These are phyloP conservation scores for Teratosphaeria zuluensis DNA, from an alignment of 2,329 filamentous ascomycete genomes.

Conservation along the genomic window DNA sequence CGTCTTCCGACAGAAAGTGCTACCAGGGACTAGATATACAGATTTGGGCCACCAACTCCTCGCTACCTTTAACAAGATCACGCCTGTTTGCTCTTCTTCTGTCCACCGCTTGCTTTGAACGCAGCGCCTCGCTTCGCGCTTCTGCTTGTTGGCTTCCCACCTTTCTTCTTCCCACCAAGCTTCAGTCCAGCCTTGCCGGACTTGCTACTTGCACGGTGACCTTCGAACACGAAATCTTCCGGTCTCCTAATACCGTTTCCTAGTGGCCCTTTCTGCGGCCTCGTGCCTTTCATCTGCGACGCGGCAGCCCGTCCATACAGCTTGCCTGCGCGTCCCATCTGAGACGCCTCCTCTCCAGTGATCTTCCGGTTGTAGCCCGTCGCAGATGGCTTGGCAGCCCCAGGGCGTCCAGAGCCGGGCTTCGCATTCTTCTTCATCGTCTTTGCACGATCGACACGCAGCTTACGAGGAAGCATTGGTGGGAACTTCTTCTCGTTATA, in stretches of 20 bases:
- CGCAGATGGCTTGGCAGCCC: constrained; percentile 16
- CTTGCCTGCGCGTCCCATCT: constrained; percentile 63
- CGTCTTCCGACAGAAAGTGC: neutral
- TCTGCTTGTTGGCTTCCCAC: constrained; percentile 32
- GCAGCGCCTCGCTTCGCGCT: constrained; percentile 35
- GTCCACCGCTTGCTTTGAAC: constrained; percentile 36
- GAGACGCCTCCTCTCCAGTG: constrained; percentile 59
- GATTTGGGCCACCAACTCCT: neutral
- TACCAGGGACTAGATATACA: neutral
- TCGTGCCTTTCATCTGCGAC: constrained; percentile 27
- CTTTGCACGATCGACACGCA: constrained; percentile 82
- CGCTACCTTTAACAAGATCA: neutral
- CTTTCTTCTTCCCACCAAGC: constrained; percentile 46
- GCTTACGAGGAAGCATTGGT: constrained; percentile 77
- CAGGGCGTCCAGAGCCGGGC: constrained; percentile 21
- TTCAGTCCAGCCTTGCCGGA: constrained; percentile 56
- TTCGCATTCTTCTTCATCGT: constrained; percentile 46
- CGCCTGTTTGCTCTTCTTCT: constrained; percentile 9
- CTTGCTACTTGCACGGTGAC: constrained; percentile 59
- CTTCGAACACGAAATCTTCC: constrained; percentile 71
- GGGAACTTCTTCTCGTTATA: constrained; percentile 88
- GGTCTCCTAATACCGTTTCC: constrained; percentile 43
- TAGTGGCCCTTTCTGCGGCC: constrained; percentile 20
- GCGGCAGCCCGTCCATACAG: constrained; percentile 63
- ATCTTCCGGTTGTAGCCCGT: constrained; percentile 59